Evolutionary conservation across 169 alveolate genomes (phyloP).

Genomic region (Cyclospora cayetanensis): DNA sequence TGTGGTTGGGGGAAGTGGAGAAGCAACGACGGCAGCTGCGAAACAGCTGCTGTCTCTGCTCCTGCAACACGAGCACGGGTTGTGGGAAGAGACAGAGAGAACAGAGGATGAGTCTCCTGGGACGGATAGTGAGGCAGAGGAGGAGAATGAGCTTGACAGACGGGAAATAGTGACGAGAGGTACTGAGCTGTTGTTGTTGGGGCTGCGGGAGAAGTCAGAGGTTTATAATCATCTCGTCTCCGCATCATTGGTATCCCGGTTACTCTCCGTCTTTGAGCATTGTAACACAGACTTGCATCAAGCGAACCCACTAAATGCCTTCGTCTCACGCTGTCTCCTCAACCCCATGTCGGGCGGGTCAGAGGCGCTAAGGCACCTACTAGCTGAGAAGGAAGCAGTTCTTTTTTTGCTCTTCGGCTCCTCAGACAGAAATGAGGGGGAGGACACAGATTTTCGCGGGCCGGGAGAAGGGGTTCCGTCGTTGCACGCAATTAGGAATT

Average conservation of each 20-base stretch:
- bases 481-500: not conserved
- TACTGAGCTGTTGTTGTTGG: not conserved
- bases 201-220: conserved; percentile 1
- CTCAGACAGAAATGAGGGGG: not conserved
- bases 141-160: not conserved
- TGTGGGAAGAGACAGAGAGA: conserved; percentile 10
- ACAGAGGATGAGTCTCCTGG: not conserved
- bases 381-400: conserved; percentile 42
- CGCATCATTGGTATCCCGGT: not conserved
- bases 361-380: not conserved
- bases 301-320: conserved; percentile 15
- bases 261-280: conserved; percentile 41
- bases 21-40: not conserved
- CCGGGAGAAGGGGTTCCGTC: not conserved
- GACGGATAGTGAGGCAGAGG: conserved; percentile 1
- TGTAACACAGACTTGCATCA: conserved; percentile 18
- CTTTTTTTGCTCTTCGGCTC: conserved; percentile 5
- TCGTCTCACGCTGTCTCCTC: not conserved
- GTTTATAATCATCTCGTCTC: conserved; percentile 21
- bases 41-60: conserved; percentile 31
- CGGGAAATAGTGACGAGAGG: conserved; percentile 6
- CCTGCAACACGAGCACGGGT: conserved; percentile 37
- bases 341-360: not conserved
- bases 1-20: not conserved
- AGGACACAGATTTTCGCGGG: conserved; percentile 3